Base-by-base conservation (phyloP, 257 asterid genomes). In the Pogostemon cablin region DNA sequence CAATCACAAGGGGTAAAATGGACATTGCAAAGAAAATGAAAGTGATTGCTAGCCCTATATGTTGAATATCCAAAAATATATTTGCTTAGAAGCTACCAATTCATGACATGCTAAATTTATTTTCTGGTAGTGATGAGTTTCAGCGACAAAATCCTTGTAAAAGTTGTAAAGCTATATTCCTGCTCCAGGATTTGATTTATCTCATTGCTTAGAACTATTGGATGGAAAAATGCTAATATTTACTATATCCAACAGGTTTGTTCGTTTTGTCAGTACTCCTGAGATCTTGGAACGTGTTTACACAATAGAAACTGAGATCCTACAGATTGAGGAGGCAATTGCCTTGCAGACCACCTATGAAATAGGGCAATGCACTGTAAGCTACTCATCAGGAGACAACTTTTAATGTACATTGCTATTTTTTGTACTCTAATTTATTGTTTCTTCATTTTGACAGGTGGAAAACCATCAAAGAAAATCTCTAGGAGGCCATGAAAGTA, bases 201-300 rank as follows among this genome's bases (percentile, higher is more conserved):
- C 60, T 65, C 57, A 49, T 32, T 75, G 61, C 59, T 41, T 58
- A 34, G 71, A 20, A 25, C 53, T 8, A 7, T 3, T 34, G 8
- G 15, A 35, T 35, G 12, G 32, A 38, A 47, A 17, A 71, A 64
- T 20, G 25, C 71, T 78, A 39, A 72, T 55, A 38, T 70, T 50
- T 80, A 74, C 78, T 72, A 68, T 58, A 61, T 75, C 53, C 69
- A 48, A 75, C 79, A 91, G 99, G 90, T 95, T 95, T 89, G 98
- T 95, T 74, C 98, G 99, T 56, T 95, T 91, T 83, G 99, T 95
- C 85, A 95, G 96, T 88, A 95, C 96, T 55, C 99, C 99, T 3
- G 98, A 88, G 81, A 87, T 95, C 80, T 84, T 95, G 85, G 98
- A 95, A 86, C 91, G 99, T 55, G 98, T 89, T 62, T 72, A 75